Percentiles rank a stretch among this genome's conserved stretches.
Evolutionary conservation across 1,284 basidiomycete genomes (phyloP).

Genomic region (Xerocomus amazonicus): DNA sequence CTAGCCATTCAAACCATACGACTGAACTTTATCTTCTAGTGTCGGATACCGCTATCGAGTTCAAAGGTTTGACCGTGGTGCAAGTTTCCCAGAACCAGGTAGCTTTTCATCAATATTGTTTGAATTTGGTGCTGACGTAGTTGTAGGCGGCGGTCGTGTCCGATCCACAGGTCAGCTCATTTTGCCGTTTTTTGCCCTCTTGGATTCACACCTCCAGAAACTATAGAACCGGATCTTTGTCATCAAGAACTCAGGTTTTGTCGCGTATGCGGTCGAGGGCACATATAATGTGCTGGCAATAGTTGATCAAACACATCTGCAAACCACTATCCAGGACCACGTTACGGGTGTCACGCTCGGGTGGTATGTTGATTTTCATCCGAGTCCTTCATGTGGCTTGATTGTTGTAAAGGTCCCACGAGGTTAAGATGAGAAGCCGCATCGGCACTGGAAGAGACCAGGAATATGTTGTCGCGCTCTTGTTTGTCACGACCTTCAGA

Average conservation of each 20-base stretch:
- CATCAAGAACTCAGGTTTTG: constrained; percentile 72
- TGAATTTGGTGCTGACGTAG: constrained; percentile 4
- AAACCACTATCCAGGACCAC: constrained; percentile 54
- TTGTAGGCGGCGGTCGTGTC: constrained; percentile 66
- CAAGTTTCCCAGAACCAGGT: constrained; percentile 77
- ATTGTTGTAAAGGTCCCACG: constrained; percentile 47
- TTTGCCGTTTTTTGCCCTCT: background rate
- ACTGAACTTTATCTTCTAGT: constrained; percentile 39
- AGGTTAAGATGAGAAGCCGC: constrained; percentile 68
- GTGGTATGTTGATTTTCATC: constrained; percentile 34
- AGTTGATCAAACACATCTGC: constrained; percentile 76
- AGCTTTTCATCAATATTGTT: background rate
- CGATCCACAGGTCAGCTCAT: constrained; percentile 53
- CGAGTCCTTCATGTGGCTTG: background rate
- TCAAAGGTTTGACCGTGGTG: constrained; percentile 71
- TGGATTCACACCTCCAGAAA: constrained; percentile 1
- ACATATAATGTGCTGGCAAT: constrained; percentile 73
- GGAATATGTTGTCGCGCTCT: constrained; percentile 72
- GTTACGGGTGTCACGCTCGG: constrained; percentile 59
- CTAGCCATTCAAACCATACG: background rate
- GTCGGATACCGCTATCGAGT: constrained; percentile 74
- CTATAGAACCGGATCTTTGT: constrained; percentile 69
- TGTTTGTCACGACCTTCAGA: constrained; percentile 43
- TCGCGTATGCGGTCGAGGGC: constrained; percentile 71
- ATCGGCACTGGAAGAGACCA: constrained; percentile 42